Base-by-base conservation (phyloP, 768 basidiomycete genomes). In the Auricularia heimuer region DNA sequence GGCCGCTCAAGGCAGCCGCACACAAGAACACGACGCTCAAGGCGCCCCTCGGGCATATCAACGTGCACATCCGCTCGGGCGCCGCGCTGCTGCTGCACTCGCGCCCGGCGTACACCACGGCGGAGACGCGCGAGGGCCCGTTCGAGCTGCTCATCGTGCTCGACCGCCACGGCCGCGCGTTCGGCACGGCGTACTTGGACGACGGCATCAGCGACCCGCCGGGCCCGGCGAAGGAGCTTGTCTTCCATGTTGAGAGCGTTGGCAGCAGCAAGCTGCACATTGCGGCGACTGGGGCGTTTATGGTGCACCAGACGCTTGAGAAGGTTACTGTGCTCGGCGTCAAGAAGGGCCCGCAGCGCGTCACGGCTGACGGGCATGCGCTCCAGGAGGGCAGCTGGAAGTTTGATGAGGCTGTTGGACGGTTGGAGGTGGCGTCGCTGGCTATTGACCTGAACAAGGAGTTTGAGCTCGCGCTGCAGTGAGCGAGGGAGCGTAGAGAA, bases 1-100 rank as follows among this genome's bases (percentile, higher is more conserved):
- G 81, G 12, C 77, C 76, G 51, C 79, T 85, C 24, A 74, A 85
- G 24, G 73, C 78, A 18, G 72, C 74, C 1, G 44, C 74, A 2
- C 80, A 80, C 39, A 72, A 69, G 36, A 77, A 78, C 64, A 81
- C 79, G 0, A 83, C 83, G 3, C 77, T 90, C 60, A 70, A 76
- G n/a, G 87, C 87, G 2, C 88, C 89, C 3, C 82, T 92, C 2
- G 80, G 85, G 18, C 85, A 89, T 70, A 90, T 92, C 74, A 86
- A 86, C 66, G 85, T 90, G 33, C 88, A 90, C 71, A 73, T 92
- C 65, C 83, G 89, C n/a, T 84, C 85, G 65, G 84, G 85, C 33
- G 79, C 86, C 18, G 84, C 84, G 36, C 72, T 92, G 11, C 80
- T 91, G 21, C 72, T 89, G 47, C 84, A 91, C 70, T 75, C 56